Evolutionary conservation across 2,329 filamentous ascomycete species (phyloP), one percentile per base, ranked within the genome.

Genomic region (Chaetomium sp.): DNA sequence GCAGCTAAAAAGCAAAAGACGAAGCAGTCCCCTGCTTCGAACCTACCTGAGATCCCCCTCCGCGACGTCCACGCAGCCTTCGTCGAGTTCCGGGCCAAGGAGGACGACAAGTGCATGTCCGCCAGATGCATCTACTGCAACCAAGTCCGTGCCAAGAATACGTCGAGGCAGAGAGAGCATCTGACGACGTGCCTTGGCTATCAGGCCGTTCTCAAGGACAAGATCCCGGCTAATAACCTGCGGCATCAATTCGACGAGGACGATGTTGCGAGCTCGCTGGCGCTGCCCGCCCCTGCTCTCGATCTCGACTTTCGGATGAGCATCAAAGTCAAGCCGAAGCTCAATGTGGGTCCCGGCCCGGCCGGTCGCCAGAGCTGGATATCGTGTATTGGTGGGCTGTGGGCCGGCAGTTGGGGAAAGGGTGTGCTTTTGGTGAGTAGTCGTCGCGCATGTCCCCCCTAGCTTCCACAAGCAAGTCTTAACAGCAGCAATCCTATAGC

Each of bases 21-120:
- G 1, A 69, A 68, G 57, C 47, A 64, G 27, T 29, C 62, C 2
- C 47, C 51, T 33, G 50, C 45, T 47, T 56, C 65, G n/a, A 67
- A 65, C 58, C 19, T 65, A 13, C 67, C 65, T 60, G 70, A 72
- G 62, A 69, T 72, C 0, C 67, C 70, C 5, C 67, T 71, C 12
- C 60, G 58, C n/a, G 70, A 71, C 6, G 70, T 72, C 19, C 70
- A 72, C 50, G 70, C 69, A 23, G 70, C 70, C 21, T 72, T 72
- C 19, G 70, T 64, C 12, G 70, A 72, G 67, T 70, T 70, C 60
- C 65, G 65, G 16, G 67, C 64, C 12, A 71, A 71, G 35, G 67
- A 68, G 5, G 69, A 68, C 31, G 70, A 71, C 60, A 72, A 72
- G 64, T 70, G 68, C 55, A 25, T 70, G 45, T 68, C 65, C 13